These are phyloP conservation scores for Chrysoporthe austroafricana DNA, from an alignment of 2,329 filamentous ascomycete species.

Conservation along the genomic window DNA sequence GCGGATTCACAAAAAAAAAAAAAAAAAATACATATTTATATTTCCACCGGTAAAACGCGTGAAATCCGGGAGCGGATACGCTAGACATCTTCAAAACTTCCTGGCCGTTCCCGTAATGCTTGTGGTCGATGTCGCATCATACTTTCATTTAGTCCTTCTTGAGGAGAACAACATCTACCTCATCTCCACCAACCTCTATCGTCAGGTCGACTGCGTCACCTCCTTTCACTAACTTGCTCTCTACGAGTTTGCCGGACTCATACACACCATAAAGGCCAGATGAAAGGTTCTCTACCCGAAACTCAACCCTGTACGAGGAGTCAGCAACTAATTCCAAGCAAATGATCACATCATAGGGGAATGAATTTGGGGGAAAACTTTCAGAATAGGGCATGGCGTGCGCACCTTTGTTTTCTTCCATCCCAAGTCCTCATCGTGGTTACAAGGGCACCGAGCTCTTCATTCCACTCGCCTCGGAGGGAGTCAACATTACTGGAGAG, in stretches of 20 bases:
- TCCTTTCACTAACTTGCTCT: background rate
- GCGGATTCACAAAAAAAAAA: too few relatives aligned
- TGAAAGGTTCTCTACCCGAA: conserved; percentile 15
- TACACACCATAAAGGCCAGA: conserved; percentile 17
- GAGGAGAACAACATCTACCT: conserved; percentile 14
- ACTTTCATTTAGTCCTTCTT: background rate
- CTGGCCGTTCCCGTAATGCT: background rate
- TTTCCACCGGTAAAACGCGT: too few relatives aligned
- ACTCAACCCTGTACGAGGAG: background rate
- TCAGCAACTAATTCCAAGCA: background rate
- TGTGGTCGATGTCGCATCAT: background rate
- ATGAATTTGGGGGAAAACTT: background rate
- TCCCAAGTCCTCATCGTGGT: conserved; percentile 20
- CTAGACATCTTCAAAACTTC: background rate
- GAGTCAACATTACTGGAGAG: conserved; percentile 16
- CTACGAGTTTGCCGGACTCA: conserved; percentile 6
- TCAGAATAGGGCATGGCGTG: background rate
- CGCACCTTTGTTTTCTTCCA: conserved; percentile 9
- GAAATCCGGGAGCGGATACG: too few relatives aligned
- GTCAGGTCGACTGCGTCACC: conserved; percentile 5
- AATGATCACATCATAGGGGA: too few relatives aligned
- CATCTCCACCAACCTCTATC: conserved; percentile 10
- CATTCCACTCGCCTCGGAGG: conserved; percentile 18
- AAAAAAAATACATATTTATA: too few relatives aligned
- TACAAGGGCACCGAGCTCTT: conserved; percentile 5